phyloP scores from a whole-genome alignment of 106 monocot species.

The Acorus calamus region DNA sequence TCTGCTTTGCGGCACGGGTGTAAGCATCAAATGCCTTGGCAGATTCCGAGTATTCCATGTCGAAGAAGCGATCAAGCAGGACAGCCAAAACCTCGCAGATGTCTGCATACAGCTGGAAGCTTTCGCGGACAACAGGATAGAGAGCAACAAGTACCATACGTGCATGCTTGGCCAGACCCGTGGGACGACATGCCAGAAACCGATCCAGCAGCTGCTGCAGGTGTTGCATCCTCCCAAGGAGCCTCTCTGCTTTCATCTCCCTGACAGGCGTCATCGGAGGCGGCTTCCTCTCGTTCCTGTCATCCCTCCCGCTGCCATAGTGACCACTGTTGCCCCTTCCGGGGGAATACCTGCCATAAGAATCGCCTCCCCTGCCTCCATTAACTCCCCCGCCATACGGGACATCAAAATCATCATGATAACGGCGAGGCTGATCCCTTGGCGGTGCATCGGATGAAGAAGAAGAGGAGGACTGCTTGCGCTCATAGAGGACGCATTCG shows the following conservation, averaged over 20 bases:
- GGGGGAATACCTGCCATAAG: too few relatives aligned
- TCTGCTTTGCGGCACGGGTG: constrained; percentile 70
- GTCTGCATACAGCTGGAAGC: constrained; percentile 71
- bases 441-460: too few relatives aligned
- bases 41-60: constrained; percentile 76
- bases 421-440: too few relatives aligned
- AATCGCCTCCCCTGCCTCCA: too few relatives aligned
- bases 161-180: constrained; percentile 45
- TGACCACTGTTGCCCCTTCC: background rate
- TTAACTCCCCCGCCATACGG: too few relatives aligned
- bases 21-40: constrained; percentile 76
- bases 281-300: constrained; percentile 27
- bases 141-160: constrained; percentile 54
- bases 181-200: constrained; percentile 53
- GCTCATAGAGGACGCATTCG: constrained; percentile 35
- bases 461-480: constrained; percentile 7
- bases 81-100: constrained; percentile 66
- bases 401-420: too few relatives aligned
- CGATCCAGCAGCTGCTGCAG: constrained; percentile 57
- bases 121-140: constrained; percentile 55
- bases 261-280: constrained; percentile 22
- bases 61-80: constrained; percentile 65
- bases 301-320: background rate
- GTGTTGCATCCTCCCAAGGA: constrained; percentile 45
- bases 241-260: constrained; percentile 45